Evolutionary conservation across 2,329 filamentous ascomycete species (phyloP), one percentile per base, ranked within the genome.

Genomic region (Neurospora crassa): DNA sequence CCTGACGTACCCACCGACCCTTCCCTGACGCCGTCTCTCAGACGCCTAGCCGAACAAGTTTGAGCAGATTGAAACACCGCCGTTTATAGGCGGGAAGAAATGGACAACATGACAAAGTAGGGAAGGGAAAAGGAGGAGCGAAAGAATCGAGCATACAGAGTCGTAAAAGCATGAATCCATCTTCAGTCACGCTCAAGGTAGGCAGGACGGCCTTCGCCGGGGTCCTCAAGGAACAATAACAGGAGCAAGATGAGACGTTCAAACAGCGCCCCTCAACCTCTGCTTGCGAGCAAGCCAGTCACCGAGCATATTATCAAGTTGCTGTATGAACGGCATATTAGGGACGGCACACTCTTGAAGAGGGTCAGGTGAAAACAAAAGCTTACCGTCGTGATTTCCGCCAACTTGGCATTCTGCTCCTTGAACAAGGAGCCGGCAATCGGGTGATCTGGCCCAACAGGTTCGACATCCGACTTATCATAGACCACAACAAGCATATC

Each of bases 401-500:
- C 91, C 78, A 98, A 82, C 78, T 91, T 91, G 75, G 91, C 92
- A 78, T 93, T 94, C 81, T 97, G 93, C 78, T 97, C 92, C 68
- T 89, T 90, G 83, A 96, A 98, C 70, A 98, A 83, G 29, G 89
- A 88, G 16, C 89, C 89, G 69, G 92, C 93, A 67, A 97, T 86
- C 0, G 95, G 95, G 79, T 98, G 94, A 71, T 97, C 93, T n/a
- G 88, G 87, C 1, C 91, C 89, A 8, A 91, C 92, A 20, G 93
- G 92, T 59, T 89, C 87, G 18, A 96, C 90, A 72, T 94, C 92
- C 16, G 90, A 92, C 79, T 94, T 97, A 81, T 98, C 94, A 78
- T 97, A 94, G 40, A 99, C 93, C 73, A 99, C 92, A 45, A 94
- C 87, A 69, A 98, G 86, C 79, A 98, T 87, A 79, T 99, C 95